Base-by-base conservation (phyloP, 495 filamentous ascomycete species). In the Aeminium ludgeri region DNA sequence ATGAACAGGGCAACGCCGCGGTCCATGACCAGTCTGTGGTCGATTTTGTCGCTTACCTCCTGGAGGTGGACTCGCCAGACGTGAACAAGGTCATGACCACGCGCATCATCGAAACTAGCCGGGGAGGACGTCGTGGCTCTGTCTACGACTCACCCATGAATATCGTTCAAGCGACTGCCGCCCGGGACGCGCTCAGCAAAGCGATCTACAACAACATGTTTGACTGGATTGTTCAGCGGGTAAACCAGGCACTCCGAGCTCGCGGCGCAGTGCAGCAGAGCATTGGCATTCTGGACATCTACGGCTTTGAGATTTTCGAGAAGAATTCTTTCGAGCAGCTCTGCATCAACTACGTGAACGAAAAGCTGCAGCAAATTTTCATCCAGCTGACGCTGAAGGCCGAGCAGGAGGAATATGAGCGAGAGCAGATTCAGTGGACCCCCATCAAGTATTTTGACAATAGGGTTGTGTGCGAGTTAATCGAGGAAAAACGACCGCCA, bases 391-490 rank as follows among this genome's bases (percentile, higher is more conserved):
- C 91, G 0, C 62, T 99, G 36, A 91, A 89, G 63, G 80, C 91
- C 1, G 91, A 99, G 56, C 91, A 99, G 62, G 91, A 99, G 43
- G 91, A 99, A 59, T 99, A 99, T 48, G 85, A 81, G 10, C 68
- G 85, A 34, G 91, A 99, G 57, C 74, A 95, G 65, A 99, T 99
- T 57, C 74, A 86, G 55, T 99, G 91, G 91, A 95, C 86, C 0
- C 91, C 91, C 2, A 99, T 99, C 67, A 87, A 86, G 50, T 99
- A 96, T 63, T 99, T 99, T 48, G 91, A 99, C 62, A 99, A 99
- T 67, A 96, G 95, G 67, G 74, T 99, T 35, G 91, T 99, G 32
- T 99, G 91, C 58, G 89, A 95, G 42, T 59, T 99, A 53, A 96
- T 99, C 49, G 91, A 96, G 59, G 82, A 89, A 50, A 76, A 80